Base-by-base conservation (phyloP, 495 filamentous ascomycete species). In the Penicillium alfredii region DNA sequence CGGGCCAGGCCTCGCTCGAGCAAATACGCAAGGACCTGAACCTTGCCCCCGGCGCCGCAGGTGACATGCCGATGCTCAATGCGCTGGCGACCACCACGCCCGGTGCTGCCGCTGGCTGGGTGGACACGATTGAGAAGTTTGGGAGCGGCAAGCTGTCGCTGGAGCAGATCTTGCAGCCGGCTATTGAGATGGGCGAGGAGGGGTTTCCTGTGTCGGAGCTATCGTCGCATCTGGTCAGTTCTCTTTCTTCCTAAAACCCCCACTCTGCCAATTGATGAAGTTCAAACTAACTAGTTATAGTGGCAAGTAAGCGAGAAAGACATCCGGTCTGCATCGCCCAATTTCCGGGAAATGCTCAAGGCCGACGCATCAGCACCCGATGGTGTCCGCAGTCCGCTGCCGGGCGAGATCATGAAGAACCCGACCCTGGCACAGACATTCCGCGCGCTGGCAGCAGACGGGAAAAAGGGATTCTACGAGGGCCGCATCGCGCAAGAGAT, bases 21-120 rank as follows among this genome's bases (percentile, higher is more conserved):
- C 63, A 68, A 9, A 72, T 93, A 31, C 72, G 84, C 17, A 66
- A 73, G 39, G 77, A 84, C 46, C 63, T 97, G 24, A 81, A 80
- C 2, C 35, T 92, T 11, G 68, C 69, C 6, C 76, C 80, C 10
- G 80, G 74, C 16, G 64, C 77, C 22, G 39, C 31, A 0, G 84
- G 80, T 2, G 55, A 64, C 21, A 88, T 96, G 26, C 87, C 88
- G 9, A 76, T 85, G 72, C 55, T 64, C 19, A 88, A 79, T 55
- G 80, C 85, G 11, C 82, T 94, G 52, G 73, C 86, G 3, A 85
- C 85, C 1, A 94, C 88, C 2, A 83, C 86, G 0, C 92, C 92
- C 1, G 92, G 92, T 6, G 88, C 93, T 5, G 79, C 93, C 8
- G 93, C 89, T 5, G 92, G 93, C 2, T 98, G 93, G 92, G 79